phyloP scores from a whole-genome alignment of 2,329 filamentous ascomycete genomes.

The Penicillium expansum region DNA sequence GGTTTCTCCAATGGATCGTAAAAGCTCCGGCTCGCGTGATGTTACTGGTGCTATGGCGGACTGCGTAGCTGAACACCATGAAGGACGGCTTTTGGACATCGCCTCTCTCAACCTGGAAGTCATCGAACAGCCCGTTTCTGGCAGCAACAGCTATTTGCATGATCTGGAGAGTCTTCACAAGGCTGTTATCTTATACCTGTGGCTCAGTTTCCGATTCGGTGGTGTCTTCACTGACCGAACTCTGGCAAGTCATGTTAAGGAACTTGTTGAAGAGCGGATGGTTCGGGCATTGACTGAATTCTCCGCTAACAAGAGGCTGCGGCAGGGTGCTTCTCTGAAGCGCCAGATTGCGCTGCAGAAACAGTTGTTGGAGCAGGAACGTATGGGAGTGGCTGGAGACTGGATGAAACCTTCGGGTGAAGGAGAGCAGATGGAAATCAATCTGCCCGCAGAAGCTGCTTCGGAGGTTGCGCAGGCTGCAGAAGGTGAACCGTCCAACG shows the following conservation, averaged over 20 bases:
- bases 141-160: conserved; percentile 58
- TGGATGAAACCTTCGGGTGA: conserved; percentile 12
- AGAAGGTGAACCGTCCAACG: not conserved
- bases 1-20: conserved; percentile 63
- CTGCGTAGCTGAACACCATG: conserved; percentile 65
- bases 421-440: conserved; percentile 8
- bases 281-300: conserved; percentile 60
- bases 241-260: conserved; percentile 76
- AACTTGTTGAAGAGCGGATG: conserved; percentile 73
- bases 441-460: conserved; percentile 20
- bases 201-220: conserved; percentile 86
- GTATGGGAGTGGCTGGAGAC: conserved; percentile 25
- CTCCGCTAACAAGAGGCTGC: conserved; percentile 45
- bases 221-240: conserved; percentile 73
- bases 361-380: conserved; percentile 31
- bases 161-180: conserved; percentile 77
- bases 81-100: conserved; percentile 70
- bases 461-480: conserved; percentile 1
- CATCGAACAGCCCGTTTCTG: conserved; percentile 57
- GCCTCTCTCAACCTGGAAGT: conserved; percentile 67
- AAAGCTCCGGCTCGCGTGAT: conserved; percentile 40
- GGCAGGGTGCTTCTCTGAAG: conserved; percentile 38
- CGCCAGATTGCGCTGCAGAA: conserved; percentile 40
- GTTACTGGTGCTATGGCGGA: conserved; percentile 64
- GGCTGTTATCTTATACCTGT: conserved; percentile 79